phyloP scores from a whole-genome alignment of 768 basidiomycete species.

The Lentinus tigrinus region DNA sequence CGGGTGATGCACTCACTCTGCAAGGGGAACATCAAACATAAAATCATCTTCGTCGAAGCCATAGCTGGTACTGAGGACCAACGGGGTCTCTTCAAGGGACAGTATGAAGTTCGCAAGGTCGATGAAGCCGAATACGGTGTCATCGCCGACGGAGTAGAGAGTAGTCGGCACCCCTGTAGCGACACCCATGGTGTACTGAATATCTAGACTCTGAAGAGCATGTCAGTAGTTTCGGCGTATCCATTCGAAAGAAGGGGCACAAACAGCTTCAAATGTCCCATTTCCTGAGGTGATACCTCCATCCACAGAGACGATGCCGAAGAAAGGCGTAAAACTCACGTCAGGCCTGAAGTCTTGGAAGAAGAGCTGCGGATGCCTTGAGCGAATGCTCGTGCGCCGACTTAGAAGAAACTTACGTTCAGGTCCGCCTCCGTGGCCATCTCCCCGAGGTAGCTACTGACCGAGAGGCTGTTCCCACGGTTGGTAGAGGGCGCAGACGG shows the following conservation, averaged over 20 bases:
- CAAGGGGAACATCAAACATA: constrained; percentile 43
- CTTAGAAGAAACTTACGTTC: constrained; percentile 30
- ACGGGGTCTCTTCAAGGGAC: neutral
- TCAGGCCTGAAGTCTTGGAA: neutral
- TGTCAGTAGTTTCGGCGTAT: neutral
- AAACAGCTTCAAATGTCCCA: constrained; percentile 22
- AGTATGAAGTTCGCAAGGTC: neutral
- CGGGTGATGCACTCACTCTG: neutral
- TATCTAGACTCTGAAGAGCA: constrained; percentile 29
- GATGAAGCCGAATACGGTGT: neutral
- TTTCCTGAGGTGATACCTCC: constrained; percentile 26
- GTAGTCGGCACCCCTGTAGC: constrained; percentile 29
- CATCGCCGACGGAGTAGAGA: constrained; percentile 32
- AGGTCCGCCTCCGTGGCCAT: constrained; percentile 29
- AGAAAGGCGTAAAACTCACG: constrained; percentile 14
- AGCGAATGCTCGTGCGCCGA: neutral
- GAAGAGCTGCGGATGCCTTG: neutral
- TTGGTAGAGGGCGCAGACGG: constrained; percentile 18
- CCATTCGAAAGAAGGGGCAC: neutral
- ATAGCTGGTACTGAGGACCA: constrained; percentile 7
- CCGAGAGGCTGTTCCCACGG: constrained; percentile 25
- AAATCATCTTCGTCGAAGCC: constrained; percentile 23
- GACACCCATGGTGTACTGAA: constrained; percentile 35
- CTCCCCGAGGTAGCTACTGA: constrained; percentile 31
- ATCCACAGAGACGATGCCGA: constrained; percentile 24